Conservation (phyloP, 257 asterid species). For the Coffea eugenioides region DNA sequence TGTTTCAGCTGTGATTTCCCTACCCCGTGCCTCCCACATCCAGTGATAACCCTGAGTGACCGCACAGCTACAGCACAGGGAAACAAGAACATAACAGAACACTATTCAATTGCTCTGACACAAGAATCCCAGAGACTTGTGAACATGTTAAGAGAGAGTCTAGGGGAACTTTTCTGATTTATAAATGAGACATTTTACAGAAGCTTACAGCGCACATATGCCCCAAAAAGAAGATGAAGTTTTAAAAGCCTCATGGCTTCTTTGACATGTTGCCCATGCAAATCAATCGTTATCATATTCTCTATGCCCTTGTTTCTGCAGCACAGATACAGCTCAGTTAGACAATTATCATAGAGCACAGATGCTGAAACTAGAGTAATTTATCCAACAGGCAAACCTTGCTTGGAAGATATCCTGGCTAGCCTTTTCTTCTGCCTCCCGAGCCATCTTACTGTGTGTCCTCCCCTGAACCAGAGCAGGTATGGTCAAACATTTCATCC, state of each 20-base stretch:
- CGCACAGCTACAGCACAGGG: slow-evolving; percentile 60
- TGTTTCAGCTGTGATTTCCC: slow-evolving; percentile 87
- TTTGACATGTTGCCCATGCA: slow-evolving; percentile 93
- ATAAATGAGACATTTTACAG: background rate
- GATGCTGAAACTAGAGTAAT: background rate
- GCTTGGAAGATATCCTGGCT: slow-evolving; percentile 74
- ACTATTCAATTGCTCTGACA: slow-evolving; percentile 13
- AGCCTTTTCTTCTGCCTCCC: slow-evolving; percentile 87
- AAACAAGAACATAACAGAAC: slow-evolving; percentile 1
- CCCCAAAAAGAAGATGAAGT: slow-evolving; percentile 94
- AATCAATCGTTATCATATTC: slow-evolving; percentile 79
- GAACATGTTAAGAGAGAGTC: background rate
- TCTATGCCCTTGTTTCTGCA: slow-evolving; percentile 79
- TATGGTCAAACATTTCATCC: background rate
- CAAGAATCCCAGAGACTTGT: background rate
- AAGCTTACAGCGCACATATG: slow-evolving; percentile 81
- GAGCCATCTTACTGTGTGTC: slow-evolving; percentile 65
- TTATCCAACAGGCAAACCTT: slow-evolving; percentile 44
- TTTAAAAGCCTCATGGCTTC: slow-evolving; percentile 89
- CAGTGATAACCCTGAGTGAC: slow-evolving; percentile 83
- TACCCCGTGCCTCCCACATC: slow-evolving; percentile 89
- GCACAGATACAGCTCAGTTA: slow-evolving; percentile 31
- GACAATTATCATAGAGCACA: background rate
- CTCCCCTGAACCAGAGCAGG: slow-evolving; percentile 57
- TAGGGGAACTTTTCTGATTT: background rate